These are phyloP conservation scores for Colletotrichum orbiculare DNA, from an alignment of 2,329 filamentous ascomycete species.

Conservation along the genomic window DNA sequence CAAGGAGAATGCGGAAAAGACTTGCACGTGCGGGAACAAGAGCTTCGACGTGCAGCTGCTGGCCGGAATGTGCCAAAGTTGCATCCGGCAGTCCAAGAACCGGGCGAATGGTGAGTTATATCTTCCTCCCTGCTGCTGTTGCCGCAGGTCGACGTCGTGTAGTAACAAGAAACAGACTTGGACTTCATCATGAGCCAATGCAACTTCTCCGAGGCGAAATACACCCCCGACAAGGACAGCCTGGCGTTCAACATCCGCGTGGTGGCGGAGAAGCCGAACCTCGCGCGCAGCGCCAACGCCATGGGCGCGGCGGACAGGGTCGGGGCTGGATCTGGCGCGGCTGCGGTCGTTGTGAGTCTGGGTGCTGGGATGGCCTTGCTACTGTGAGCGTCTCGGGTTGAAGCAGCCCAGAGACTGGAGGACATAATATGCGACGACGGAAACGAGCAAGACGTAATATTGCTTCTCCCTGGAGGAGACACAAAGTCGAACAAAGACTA, in stretches of 20 bases:
- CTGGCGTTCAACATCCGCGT: slow-evolving; percentile 48
- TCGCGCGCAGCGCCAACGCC: slow-evolving; percentile 18
- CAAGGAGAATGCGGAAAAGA: slow-evolving; percentile 44
- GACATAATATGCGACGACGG: neutral
- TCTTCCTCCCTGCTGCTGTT: neutral
- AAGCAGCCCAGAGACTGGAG: neutral
- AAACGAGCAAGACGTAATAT: neutral
- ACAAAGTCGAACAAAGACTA: too few species aligned
- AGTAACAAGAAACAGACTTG: slow-evolving; percentile 43
- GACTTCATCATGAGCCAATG: slow-evolving; percentile 49
- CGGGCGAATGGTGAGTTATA: slow-evolving; percentile 45
- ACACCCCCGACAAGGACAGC: slow-evolving; percentile 45
- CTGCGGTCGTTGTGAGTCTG: slow-evolving; percentile 9
- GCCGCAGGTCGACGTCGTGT: too few species aligned
- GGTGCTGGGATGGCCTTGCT: slow-evolving; percentile 24
- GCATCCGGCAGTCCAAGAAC: slow-evolving; percentile 47
- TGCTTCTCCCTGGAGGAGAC: neutral
- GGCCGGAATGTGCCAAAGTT: slow-evolving; percentile 52
- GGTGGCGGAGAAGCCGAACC: slow-evolving; percentile 44
- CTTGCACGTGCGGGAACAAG: slow-evolving; percentile 51
- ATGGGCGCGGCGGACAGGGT: slow-evolving; percentile 12
- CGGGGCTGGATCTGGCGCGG: neutral
- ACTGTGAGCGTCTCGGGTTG: neutral
- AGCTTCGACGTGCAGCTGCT: slow-evolving; percentile 53
- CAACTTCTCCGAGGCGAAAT: slow-evolving; percentile 46